Percentiles rank a stretch among this genome's conserved stretches.
These are phyloP conservation scores for Alternaria alternata DNA, from an alignment of 2,329 filamentous ascomycete genomes.

Conservation along the genomic window DNA sequence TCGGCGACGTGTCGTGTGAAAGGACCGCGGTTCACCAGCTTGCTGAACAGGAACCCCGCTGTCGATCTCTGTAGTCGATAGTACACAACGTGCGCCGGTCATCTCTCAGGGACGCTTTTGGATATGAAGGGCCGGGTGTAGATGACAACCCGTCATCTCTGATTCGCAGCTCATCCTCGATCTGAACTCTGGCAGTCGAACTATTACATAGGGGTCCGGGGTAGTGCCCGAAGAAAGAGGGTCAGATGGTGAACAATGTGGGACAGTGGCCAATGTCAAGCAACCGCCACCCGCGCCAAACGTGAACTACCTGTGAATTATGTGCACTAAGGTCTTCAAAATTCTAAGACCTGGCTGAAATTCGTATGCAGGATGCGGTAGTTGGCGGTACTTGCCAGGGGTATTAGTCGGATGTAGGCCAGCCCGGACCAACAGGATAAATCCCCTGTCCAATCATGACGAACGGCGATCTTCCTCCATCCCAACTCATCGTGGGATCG, in stretches of 20 bases:
- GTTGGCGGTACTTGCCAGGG: conserved; percentile 4
- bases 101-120: background rate
- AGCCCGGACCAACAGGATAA: background rate
- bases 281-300: background rate
- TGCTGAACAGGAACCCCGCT: conserved; percentile 1
- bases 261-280: background rate
- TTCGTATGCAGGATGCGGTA: background rate
- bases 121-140: background rate
- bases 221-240: background rate
- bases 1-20: background rate
- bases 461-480: background rate
- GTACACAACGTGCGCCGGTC: background rate
- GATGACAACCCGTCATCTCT: background rate
- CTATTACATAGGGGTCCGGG: conserved; percentile 1
- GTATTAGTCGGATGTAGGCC: conserved; percentile 3
- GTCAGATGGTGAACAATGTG: background rate
- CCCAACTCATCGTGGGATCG: background rate
- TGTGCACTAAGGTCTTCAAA: background rate
- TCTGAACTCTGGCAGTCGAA: background rate
- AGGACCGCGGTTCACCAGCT: background rate
- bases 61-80: conserved; percentile 7
- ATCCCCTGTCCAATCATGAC: background rate
- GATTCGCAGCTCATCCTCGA: background rate
- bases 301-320: background rate
- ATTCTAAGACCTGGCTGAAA: background rate